A percentile compares a stretch with the other conserved stretches of the same genome.
Conservation (phyloP, 2,329 filamentous ascomycete species). For the Clonostachys byssicola region DNA sequence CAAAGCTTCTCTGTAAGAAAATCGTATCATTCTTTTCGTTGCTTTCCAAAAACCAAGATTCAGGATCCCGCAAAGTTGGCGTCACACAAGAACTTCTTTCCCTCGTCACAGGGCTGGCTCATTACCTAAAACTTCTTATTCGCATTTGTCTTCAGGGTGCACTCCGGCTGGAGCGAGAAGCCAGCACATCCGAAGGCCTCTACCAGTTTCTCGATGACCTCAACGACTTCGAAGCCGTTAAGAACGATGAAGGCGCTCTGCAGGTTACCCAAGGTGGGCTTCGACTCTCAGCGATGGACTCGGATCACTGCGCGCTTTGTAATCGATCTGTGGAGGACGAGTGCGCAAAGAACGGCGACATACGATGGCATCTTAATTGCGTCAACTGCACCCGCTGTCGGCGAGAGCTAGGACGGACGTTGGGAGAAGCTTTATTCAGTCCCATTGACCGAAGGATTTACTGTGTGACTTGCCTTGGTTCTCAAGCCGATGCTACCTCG, state of each 20-base stretch:
- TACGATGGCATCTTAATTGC: constrained; percentile 81
- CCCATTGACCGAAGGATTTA: constrained; percentile 63
- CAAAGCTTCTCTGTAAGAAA: constrained; percentile 99
- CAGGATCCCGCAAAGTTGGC: constrained; percentile 82
- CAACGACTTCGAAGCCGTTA: constrained; percentile 73
- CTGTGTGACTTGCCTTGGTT: constrained; percentile 64
- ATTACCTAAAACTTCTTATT: constrained; percentile 96
- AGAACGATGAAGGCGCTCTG: constrained; percentile 64
- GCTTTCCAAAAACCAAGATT: constrained; percentile 90
- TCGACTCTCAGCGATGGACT: constrained; percentile 67
- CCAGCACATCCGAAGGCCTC: constrained; percentile 67
- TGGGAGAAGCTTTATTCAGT: constrained; percentile 70
- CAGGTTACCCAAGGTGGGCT: constrained; percentile 64
- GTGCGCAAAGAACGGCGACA: constrained; percentile 71
- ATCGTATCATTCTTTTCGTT: constrained; percentile 97
- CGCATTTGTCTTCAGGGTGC: constrained; percentile 94
- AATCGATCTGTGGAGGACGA: constrained; percentile 91
- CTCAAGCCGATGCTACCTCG: constrained; percentile 45
- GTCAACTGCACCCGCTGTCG: constrained; percentile 67
- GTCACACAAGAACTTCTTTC: constrained; percentile 98
- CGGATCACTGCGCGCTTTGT: constrained; percentile 81
- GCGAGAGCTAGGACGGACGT: constrained; percentile 61
- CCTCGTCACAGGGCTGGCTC: constrained; percentile 89
- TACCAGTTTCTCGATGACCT: constrained; percentile 82
- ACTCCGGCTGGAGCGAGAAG: constrained; percentile 85